Conservation (phyloP, 768 basidiomycete species). For the Lanmaoa pseudosensibilis region DNA sequence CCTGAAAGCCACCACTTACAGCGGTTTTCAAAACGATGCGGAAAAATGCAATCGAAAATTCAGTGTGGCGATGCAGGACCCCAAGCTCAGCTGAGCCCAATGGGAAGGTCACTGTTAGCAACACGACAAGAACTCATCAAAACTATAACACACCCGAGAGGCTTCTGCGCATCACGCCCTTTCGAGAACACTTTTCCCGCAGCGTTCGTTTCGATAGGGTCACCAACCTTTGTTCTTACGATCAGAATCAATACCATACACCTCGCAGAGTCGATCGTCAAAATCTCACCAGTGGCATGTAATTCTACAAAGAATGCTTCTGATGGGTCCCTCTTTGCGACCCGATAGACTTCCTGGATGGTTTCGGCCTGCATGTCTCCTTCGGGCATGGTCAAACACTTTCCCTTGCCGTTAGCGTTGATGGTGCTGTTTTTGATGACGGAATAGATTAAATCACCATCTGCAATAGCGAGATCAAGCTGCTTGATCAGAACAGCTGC, state of each 20-base stretch:
- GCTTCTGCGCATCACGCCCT: conserved; percentile 16
- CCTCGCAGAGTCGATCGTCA: not conserved
- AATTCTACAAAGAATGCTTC: conserved; percentile 52
- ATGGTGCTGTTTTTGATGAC: conserved; percentile 33
- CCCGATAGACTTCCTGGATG: conserved; percentile 33
- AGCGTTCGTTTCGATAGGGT: conserved; percentile 52
- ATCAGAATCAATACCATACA: not conserved
- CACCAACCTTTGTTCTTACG: conserved; percentile 42
- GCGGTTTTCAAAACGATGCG: too few species aligned
- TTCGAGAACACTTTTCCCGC: conserved; percentile 39
- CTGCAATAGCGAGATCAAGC: conserved; percentile 31
- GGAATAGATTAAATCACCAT: conserved; percentile 34
- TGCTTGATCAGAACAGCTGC: conserved; percentile 37
- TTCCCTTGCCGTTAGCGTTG: conserved; percentile 36
- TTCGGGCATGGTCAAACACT: conserved; percentile 36
- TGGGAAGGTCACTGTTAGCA: not conserved
- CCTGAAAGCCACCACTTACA: too few species aligned
- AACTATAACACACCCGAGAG: conserved; percentile 15
- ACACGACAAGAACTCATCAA: not conserved
- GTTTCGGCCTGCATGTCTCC: conserved; percentile 35
- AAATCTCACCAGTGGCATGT: conserved; percentile 45
- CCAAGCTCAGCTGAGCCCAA: too few species aligned
- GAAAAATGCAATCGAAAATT: too few species aligned
- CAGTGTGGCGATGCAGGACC: too few species aligned
- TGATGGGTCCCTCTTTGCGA: conserved; percentile 29